These are phyloP conservation scores for Hypoxylon sp. DNA, from an alignment of 2,329 filamentous ascomycete species.

Conservation along the genomic window DNA sequence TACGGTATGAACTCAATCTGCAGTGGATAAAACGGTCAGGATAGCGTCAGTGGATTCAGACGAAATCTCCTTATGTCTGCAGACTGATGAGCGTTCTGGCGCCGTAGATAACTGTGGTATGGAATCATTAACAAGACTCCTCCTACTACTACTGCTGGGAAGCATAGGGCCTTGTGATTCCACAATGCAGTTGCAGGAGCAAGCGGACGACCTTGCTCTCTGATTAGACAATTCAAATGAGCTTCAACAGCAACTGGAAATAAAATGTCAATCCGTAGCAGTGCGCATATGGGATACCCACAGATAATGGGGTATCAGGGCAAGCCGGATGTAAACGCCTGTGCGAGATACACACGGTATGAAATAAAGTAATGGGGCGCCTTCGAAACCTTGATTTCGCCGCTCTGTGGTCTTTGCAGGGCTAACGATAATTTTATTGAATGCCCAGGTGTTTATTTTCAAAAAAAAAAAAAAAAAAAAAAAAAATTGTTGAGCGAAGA, in stretches of 20 bases:
- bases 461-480: no score
- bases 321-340: constrained; percentile 10
- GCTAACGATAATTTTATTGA: constrained; percentile 36
- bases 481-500: constrained; percentile 50
- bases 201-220: constrained; percentile 24
- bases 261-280: constrained; percentile 14
- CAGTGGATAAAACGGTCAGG: constrained; percentile 30
- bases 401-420: constrained; percentile 24
- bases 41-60: constrained; percentile 39
- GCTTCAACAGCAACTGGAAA: constrained; percentile 22
- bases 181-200: constrained; percentile 16
- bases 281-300: constrained; percentile 18
- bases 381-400: constrained; percentile 30
- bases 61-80: constrained; percentile 31
- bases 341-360: constrained; percentile 23
- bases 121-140: constrained; percentile 20
- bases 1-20: constrained; percentile 39
- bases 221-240: constrained; percentile 15
- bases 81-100: constrained; percentile 28
- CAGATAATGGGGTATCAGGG: constrained; percentile 9
- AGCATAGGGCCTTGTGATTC: constrained; percentile 8
- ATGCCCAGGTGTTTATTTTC: constrained; percentile 28
- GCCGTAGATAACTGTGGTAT: constrained; percentile 25
- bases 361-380: constrained; percentile 27
- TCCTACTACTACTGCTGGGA: constrained; percentile 13